phyloP scores from a whole-genome alignment of 164 flowering plant species.

The Santalum album region DNA sequence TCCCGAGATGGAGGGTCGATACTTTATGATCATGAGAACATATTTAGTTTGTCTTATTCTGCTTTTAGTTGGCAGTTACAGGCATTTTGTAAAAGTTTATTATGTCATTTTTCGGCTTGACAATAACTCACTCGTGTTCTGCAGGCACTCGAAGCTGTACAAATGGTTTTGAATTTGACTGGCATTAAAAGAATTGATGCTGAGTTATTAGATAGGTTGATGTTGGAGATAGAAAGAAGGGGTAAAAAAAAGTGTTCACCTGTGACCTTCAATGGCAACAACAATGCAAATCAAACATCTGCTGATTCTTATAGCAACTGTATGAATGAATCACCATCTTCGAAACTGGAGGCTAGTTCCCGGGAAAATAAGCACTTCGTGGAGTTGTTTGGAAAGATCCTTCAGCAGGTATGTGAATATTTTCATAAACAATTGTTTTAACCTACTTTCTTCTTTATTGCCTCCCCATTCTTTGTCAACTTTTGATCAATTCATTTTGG shows the following conservation, averaged over 20 bases:
- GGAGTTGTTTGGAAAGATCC: slow-evolving; percentile 60
- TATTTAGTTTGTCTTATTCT: too few relatives aligned
- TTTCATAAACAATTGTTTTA: background rate
- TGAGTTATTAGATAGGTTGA: slow-evolving; percentile 51
- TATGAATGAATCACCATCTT: slow-evolving; percentile 7
- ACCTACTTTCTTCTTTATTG: background rate
- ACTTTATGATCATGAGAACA: too few relatives aligned
- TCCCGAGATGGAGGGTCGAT: too few relatives aligned
- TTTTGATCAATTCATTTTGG: background rate
- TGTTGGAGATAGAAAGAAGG: slow-evolving; percentile 51
- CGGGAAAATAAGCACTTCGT: slow-evolving; percentile 48
- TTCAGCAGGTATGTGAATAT: slow-evolving; percentile 42
- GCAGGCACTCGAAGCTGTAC: slow-evolving; percentile 77
- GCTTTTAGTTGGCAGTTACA: too few relatives aligned
- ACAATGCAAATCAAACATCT: slow-evolving; percentile 5
- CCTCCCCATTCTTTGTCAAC: background rate
- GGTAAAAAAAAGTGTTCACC: slow-evolving; percentile 15
- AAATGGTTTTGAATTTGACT: slow-evolving; percentile 57
- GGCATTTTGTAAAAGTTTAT: background rate
- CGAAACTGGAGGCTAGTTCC: slow-evolving; percentile 19
- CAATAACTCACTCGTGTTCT: background rate
- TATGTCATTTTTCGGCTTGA: background rate
- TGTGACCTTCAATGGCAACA: background rate
- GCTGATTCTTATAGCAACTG: slow-evolving; percentile 9
- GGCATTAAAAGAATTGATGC: slow-evolving; percentile 50